Conservation (phyloP, 164 flowering plant species). For the Liriodendron chinense region DNA sequence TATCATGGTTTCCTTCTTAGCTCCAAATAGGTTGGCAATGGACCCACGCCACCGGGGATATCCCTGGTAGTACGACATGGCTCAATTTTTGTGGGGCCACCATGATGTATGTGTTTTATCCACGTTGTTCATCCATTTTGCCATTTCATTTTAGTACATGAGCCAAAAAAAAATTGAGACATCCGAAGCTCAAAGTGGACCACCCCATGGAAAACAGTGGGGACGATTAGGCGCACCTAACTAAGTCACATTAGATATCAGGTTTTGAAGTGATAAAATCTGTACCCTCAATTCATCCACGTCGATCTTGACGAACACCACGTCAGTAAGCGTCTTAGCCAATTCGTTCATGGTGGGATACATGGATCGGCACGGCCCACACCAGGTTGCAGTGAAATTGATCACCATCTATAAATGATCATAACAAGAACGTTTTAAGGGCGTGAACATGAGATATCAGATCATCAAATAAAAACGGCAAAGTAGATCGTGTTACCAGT, state of each 20-base stretch:
- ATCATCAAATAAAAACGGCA: neutral
- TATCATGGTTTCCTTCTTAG: too few relatives aligned
- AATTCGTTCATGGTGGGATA: slow-evolving; percentile 49
- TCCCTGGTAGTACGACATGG: too few relatives aligned
- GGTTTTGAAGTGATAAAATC: neutral
- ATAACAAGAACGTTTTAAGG: neutral
- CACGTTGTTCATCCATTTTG: neutral
- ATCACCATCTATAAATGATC: slow-evolving; percentile 40
- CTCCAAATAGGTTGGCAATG: too few relatives aligned
- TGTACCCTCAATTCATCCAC: slow-evolving; percentile 70
- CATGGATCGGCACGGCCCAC: slow-evolving; percentile 79
- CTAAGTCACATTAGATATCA: neutral
- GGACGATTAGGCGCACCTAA: neutral
- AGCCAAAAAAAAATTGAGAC: neutral
- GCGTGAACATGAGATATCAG: neutral
- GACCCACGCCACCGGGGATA: too few relatives aligned
- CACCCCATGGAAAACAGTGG: neutral
- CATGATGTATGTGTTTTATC: neutral
- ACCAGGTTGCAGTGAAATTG: slow-evolving; percentile 83
- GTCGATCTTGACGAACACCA: slow-evolving; percentile 67
- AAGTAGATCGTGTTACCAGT: slow-evolving; percentile 34
- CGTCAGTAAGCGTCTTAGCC: slow-evolving; percentile 54
- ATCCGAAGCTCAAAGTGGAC: neutral
- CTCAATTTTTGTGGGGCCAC: neutral
- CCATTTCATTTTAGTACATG: neutral